phyloP scores from a whole-genome alignment of 106 monocot genomes.

The Acorus calamus region DNA sequence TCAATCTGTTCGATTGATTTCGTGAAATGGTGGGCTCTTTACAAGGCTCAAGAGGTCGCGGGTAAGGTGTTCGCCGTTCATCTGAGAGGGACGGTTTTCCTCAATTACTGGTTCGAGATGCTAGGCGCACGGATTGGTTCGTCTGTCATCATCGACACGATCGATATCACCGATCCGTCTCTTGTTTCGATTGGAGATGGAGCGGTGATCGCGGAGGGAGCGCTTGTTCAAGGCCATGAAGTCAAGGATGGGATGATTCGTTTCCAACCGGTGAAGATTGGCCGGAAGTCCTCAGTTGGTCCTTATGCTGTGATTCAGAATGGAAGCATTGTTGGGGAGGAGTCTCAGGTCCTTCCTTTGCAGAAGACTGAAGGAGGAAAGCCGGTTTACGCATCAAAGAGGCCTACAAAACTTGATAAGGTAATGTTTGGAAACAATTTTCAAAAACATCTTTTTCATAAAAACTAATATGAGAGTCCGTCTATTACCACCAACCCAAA shows the following conservation, averaged over 20 bases:
- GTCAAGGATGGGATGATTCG: slow-evolving; percentile 32
- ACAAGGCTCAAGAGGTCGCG: slow-evolving; percentile 34
- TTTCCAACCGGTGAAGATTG: slow-evolving; percentile 18
- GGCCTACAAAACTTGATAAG: slow-evolving; percentile 9
- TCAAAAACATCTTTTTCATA: too few relatives aligned
- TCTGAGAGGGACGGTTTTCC: slow-evolving; percentile 32
- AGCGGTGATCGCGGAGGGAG: slow-evolving; percentile 38
- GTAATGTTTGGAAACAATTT: slow-evolving; percentile 2
- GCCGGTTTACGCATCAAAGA: slow-evolving; percentile 9
- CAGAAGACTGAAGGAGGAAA: slow-evolving; percentile 27
- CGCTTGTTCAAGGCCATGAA: slow-evolving; percentile 38
- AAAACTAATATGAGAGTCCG: slow-evolving; percentile 3
- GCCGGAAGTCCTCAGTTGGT: slow-evolving; percentile 24
- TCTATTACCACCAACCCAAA: too few relatives aligned
- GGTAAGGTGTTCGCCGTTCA: slow-evolving; percentile 33
- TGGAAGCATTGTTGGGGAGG: slow-evolving; percentile 30
- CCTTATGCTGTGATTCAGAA: slow-evolving; percentile 39
- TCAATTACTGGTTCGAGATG: slow-evolving; percentile 38
- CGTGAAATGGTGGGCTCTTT: slow-evolving; percentile 46
- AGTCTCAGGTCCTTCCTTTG: slow-evolving; percentile 19
- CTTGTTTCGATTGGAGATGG: slow-evolving; percentile 35
- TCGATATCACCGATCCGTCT: slow-evolving; percentile 45
- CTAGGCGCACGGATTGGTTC: slow-evolving; percentile 27
- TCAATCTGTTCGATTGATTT: slow-evolving; percentile 40
- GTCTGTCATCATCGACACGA: slow-evolving; percentile 32